Base-by-base conservation (phyloP, 1,139 yeast species). In the Pneumocystis sp. region DNA sequence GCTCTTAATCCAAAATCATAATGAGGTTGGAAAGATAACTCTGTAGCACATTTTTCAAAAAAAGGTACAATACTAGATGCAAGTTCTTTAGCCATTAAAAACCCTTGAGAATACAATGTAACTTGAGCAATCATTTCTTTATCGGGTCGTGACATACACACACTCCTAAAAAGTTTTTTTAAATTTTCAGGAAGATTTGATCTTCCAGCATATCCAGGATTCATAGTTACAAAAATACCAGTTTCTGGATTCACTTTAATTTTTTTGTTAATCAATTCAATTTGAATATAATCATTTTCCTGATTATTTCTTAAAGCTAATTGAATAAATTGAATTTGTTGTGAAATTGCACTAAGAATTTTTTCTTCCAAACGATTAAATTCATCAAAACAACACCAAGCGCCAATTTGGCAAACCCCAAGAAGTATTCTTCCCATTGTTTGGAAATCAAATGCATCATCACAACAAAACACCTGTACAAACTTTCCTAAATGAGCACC, bases 321-420 rank as follows among this genome's bases (percentile, higher is more conserved):
- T 70, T 89, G 95, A 60, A 90, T 88, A 21, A 77, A 78, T 70
- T 87, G 96, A 59, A 93, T 81, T 71, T 86, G 91, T 0, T 95
- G 84, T 0, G 97, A 86, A 0, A 90, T 86, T 0, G 97, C 93
- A 75, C 96, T 89, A 64, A 93, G 76, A 66, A 85, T 86, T 19
- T 80, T 80, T 67, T 82, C 83, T 63, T 85, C 85, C 63, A 93
- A 79, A 69, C 98, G 80, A 72, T 93, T 93, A 72, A 93, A 91
- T 74, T 93, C 98, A 74, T 93, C 98, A 76, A 93, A 93, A 74
- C 97, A 91, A 3, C 93, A 96, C 96, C 96, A 91, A 0, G 90
- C 87, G 0, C 96, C 96, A 5, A 90, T 83, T 69, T 85, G 85
- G 68, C 95, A 85, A n/a, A 90, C 79, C 64, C 98, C 98, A 21